These are phyloP conservation scores for Myriangium duriaei DNA, from an alignment of 2,329 filamentous ascomycete genomes.

Conservation along the genomic window DNA sequence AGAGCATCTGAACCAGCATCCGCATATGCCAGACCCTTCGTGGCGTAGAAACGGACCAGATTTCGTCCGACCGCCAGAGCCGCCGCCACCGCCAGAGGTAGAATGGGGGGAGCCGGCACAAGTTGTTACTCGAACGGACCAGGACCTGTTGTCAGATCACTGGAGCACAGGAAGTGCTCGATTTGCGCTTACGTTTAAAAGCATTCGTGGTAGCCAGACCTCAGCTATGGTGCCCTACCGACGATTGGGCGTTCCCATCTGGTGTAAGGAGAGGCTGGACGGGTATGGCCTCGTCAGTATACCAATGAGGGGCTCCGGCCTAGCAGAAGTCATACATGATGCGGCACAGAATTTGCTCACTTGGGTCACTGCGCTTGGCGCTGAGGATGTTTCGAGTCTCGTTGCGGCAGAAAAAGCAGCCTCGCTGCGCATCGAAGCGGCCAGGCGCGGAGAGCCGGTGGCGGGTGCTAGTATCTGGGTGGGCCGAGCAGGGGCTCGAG, in stretches of 20 bases:
- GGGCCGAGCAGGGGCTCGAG: too few species aligned
- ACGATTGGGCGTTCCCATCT: not conserved
- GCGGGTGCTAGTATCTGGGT: too few species aligned
- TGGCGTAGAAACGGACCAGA: not conserved
- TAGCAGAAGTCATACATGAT: not conserved
- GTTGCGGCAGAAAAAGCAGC: too few species aligned
- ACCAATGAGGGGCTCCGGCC: not conserved
- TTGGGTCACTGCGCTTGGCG: too few species aligned
- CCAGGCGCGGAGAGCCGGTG: too few species aligned
- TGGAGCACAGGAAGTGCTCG: not conserved
- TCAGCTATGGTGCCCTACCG: not conserved
- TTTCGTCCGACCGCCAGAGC: not conserved
- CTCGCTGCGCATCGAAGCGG: too few species aligned
- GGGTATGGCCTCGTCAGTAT: not conserved
- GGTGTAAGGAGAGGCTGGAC: not conserved
- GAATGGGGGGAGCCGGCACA: too few species aligned
- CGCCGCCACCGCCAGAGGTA: too few species aligned
- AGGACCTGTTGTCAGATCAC: not conserved
- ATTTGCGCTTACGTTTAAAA: not conserved
- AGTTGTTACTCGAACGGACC: too few species aligned
- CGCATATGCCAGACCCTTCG: not conserved
- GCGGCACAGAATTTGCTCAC: not conserved
- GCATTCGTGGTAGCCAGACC: not conserved
- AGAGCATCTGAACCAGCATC: not conserved
- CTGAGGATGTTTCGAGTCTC: too few species aligned